Percentiles rank a stretch among this genome's conserved stretches.
Conservation (phyloP, 2,329 filamentous ascomycete species). For the Fusarium oxysporum region DNA sequence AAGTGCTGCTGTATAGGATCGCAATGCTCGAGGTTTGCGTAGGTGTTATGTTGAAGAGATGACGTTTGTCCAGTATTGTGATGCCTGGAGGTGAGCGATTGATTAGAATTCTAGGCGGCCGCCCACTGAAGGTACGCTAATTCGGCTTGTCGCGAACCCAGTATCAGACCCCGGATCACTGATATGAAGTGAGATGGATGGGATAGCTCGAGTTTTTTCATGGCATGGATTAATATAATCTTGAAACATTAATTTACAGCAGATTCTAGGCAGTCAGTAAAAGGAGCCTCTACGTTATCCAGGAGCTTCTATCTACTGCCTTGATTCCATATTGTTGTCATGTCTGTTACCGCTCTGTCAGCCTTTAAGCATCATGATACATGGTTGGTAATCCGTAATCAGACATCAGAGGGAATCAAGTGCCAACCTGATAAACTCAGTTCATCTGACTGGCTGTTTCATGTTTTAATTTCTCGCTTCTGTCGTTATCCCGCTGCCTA, state of each 20-base stretch:
- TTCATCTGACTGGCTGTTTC: neutral
- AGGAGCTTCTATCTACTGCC: neutral
- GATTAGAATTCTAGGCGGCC: slow-evolving; percentile 20
- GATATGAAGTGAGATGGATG: neutral
- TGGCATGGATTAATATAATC: neutral
- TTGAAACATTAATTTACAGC: neutral
- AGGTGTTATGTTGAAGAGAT: slow-evolving; percentile 13
- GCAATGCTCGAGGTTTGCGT: slow-evolving; percentile 1
- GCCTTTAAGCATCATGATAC: neutral
- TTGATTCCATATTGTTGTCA: neutral
- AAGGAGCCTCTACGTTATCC: no score
- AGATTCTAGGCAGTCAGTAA: neutral
- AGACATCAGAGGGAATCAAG: neutral
- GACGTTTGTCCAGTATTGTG: slow-evolving; percentile 27
- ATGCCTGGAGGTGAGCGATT: slow-evolving; percentile 33
- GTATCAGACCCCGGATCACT: neutral
- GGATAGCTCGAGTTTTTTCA: neutral
- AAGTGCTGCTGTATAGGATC: slow-evolving; percentile 18
- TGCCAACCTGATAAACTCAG: neutral
- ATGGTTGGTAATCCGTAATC: slow-evolving; percentile 11
- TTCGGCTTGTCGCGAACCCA: slow-evolving; percentile 3
- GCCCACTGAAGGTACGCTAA: slow-evolving; percentile 32
- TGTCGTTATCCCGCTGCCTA: neutral
- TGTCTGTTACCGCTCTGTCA: neutral
- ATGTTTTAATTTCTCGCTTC: neutral